A percentile compares a stretch with the other conserved stretches of the same genome.
phyloP scores from a whole-genome alignment of 768 basidiomycete genomes.

The Pisolithus microcarpus region DNA sequence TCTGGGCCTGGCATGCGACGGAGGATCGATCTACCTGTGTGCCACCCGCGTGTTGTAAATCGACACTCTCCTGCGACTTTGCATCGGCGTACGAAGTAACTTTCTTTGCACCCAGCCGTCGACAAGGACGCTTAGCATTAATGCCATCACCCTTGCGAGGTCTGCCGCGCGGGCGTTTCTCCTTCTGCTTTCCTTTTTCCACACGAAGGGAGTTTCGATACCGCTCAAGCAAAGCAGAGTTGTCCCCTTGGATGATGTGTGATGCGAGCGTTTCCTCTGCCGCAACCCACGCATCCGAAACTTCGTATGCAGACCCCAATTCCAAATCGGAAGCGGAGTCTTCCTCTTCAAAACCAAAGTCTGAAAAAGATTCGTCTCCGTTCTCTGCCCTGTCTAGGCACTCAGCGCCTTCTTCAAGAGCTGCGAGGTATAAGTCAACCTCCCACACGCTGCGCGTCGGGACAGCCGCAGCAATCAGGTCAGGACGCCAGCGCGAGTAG shows the following conservation, averaged over 20 bases:
- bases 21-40: not conserved
- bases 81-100: not conserved
- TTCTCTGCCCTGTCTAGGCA: constrained; percentile 14
- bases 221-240: not conserved
- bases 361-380: constrained; percentile 9
- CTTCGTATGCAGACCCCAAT: constrained; percentile 27
- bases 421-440: constrained; percentile 59
- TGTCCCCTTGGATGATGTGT: constrained; percentile 14
- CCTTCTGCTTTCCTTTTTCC: not conserved
- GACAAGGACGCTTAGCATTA: not conserved
- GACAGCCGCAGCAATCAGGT: constrained; percentile 66
- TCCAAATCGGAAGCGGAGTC: not conserved
- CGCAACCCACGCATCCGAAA: constrained; percentile 30
- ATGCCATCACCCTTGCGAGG: not conserved
- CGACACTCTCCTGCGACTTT: not conserved
- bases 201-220: too few species aligned
- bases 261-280: constrained; percentile 28
- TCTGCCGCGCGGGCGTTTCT: not conserved
- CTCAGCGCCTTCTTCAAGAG: constrained; percentile 32
- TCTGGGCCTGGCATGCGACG: not conserved
- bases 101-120: not conserved
- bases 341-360: not conserved
- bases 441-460: constrained; percentile 60
- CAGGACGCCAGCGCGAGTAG: constrained; percentile 67
- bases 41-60: not conserved